phyloP scores from a whole-genome alignment of 2,329 filamentous ascomycete genomes.

The Lachnellula occidentalis region DNA sequence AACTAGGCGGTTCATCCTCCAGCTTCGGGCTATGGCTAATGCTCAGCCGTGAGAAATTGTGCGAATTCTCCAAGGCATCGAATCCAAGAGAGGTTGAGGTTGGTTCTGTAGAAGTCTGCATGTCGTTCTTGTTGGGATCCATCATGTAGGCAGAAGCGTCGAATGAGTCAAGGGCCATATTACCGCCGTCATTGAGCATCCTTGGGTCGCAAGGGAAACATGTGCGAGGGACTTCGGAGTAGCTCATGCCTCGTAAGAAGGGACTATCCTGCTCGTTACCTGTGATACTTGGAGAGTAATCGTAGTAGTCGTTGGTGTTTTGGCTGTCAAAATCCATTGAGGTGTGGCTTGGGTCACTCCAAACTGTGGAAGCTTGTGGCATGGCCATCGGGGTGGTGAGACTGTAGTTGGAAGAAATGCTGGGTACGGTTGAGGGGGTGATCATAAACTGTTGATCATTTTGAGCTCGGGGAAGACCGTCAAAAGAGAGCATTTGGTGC shows the following conservation, averaged over 20 bases:
- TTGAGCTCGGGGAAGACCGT: constrained; percentile 22
- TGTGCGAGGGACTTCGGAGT: constrained; percentile 17
- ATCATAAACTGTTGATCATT: constrained; percentile 23
- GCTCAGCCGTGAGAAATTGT: constrained; percentile 14
- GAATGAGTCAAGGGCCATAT: constrained; percentile 12
- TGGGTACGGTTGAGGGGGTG: constrained; percentile 9
- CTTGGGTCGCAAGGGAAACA: constrained; percentile 14
- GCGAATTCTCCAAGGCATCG: constrained; percentile 10
- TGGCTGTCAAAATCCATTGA: constrained; percentile 14
- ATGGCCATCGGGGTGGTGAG: constrained; percentile 15
- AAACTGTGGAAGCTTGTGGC: constrained; percentile 16
- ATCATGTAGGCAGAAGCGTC: constrained; percentile 14
- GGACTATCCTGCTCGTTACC: constrained; percentile 10
- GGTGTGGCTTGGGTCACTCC: constrained; percentile 14
- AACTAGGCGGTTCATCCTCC: constrained; percentile 8
- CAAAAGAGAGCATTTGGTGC: constrained; percentile 21
- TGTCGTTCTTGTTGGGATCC: constrained; percentile 8
- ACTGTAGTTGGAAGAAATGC: constrained; percentile 15
- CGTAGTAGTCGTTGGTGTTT: constrained; percentile 18
- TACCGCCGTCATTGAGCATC: constrained; percentile 8
- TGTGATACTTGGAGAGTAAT: constrained; percentile 14
- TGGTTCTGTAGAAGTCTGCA: constrained; percentile 1
- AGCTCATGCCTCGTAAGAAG: constrained; percentile 7
- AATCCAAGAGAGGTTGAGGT: constrained; percentile 1
- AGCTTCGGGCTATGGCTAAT: constrained; percentile 20